Base-by-base conservation (phyloP, 371 early-diverging fungal genomes). In the Mucor sp. region DNA sequence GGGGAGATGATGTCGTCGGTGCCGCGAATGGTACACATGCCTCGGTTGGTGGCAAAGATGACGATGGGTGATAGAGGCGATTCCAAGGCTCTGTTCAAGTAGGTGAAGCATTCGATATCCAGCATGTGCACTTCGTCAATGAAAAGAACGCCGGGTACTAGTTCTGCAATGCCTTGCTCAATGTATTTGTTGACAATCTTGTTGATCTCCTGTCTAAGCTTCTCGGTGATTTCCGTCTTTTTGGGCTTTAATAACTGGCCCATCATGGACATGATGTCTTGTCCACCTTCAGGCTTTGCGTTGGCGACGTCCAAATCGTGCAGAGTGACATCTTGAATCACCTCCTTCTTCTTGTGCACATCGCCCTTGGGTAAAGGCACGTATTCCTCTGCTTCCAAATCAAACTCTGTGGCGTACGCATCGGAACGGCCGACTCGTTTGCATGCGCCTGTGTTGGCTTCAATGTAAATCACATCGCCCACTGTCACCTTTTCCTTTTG, bases 221-320 rank as follows among this genome's bases (percentile, higher is more conserved):
- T 99, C 68, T 95, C 95, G 0, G 97, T 97, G 71, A 99, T 98
- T 79, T 99, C 99, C 1, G 98, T 97, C 86, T 97, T 97, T 75
- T 95, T 95, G 5, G 97, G 98, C 85, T 97, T 97, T 85, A 95
- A 88, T 62, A 99, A 77, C 79, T 96, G 96, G 62, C 95, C 93
- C 95, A 99, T 95, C 92, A 98, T 92, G 25, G 97, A 95, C 85
- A 99, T 91, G 63, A 99, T 95, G 75, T 99, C 99, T 82, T 96
- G 94, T 17, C 97, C 95, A 47, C 99, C 97, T 79, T 96, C 94
- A 41, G 97, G 97, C 60, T 92, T 87, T 23, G 98, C 97, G 74
- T 99, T 99, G 44, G 99, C 96, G n/a, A 94, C 90, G 87, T 99
- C 99, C 70, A 99, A 83, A 77, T 99, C 99, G 77, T 99, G 99